Evolutionary conservation across 179 eudicot species (phyloP).

Genomic region (Vitellaria paradoxa): DNA sequence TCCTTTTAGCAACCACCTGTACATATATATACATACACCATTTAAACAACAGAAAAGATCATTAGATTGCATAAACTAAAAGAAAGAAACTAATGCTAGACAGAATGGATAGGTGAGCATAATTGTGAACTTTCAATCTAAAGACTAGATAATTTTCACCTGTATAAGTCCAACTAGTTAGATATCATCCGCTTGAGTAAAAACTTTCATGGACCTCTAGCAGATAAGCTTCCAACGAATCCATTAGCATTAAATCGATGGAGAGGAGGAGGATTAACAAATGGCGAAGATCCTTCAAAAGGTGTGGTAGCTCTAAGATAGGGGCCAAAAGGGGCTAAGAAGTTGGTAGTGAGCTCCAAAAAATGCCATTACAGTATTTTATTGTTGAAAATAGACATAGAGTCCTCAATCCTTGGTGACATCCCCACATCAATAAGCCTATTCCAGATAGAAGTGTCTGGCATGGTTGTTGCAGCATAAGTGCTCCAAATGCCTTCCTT

Average conservation of each 20-base stretch:
- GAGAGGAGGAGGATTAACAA: constrained; percentile 83
- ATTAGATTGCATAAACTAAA: neutral
- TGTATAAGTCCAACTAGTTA: constrained; percentile 89
- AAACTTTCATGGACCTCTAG: constrained; percentile 97
- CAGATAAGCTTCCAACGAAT: constrained; percentile 66
- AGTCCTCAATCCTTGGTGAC: constrained; percentile 88
- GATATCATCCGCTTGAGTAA: constrained; percentile 84
- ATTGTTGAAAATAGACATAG: constrained; percentile 96
- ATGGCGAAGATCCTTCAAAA: constrained; percentile 84
- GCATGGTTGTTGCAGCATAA: constrained; percentile 73
- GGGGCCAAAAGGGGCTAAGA: constrained; percentile 92
- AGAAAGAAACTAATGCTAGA: neutral
- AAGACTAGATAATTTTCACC: constrained; percentile 32
- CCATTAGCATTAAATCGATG: constrained; percentile 68
- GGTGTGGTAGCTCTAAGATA: constrained; percentile 82
- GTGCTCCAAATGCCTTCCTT: constrained; percentile 91
- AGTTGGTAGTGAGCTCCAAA: constrained; percentile 91
- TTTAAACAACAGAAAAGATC: neutral
- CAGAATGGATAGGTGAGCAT: neutral
- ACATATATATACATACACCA: constrained; percentile 4
- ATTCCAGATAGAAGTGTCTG: constrained; percentile 94
- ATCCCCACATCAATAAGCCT: constrained; percentile 94
- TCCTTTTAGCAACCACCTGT: constrained; percentile 84
- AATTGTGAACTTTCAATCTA: neutral
- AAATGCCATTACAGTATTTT: constrained; percentile 93